Conservation (phyloP, 305 asterid genomes). For the Fraxinus sp. region DNA sequence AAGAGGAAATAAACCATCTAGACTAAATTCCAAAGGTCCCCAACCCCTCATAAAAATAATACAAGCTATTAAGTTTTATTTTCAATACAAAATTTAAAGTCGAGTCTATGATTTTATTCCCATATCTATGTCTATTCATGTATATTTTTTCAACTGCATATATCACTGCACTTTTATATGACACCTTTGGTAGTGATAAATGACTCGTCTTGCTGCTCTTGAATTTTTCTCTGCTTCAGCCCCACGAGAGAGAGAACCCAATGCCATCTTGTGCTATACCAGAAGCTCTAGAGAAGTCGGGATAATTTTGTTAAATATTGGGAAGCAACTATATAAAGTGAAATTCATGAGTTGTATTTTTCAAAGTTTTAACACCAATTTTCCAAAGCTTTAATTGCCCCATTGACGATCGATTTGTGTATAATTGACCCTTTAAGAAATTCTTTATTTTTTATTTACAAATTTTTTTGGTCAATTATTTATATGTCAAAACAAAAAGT, state of each 20-base stretch:
- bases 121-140: background rate
- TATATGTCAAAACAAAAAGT: background rate
- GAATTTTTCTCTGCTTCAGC: background rate
- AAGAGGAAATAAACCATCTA: background rate
- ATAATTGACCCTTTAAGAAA: background rate
- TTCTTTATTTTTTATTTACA: background rate
- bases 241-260: background rate
- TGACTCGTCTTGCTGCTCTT: background rate
- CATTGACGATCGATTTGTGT: background rate
- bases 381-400: background rate
- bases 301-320: background rate
- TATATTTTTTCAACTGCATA: background rate
- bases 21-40: background rate
- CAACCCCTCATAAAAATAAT: background rate
- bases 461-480: constrained; percentile 18
- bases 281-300: background rate
- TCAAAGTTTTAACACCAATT: background rate
- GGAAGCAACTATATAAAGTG: background rate
- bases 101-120: background rate
- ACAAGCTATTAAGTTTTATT: background rate
- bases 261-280: background rate
- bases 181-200: background rate
- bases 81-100: background rate
- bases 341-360: background rate
- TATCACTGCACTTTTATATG: background rate